Percentiles rank a stretch among this genome's conserved stretches.
These are phyloP conservation scores for Kondoa subrosea DNA, from an alignment of 768 basidiomycete genomes.

Conservation along the genomic window DNA sequence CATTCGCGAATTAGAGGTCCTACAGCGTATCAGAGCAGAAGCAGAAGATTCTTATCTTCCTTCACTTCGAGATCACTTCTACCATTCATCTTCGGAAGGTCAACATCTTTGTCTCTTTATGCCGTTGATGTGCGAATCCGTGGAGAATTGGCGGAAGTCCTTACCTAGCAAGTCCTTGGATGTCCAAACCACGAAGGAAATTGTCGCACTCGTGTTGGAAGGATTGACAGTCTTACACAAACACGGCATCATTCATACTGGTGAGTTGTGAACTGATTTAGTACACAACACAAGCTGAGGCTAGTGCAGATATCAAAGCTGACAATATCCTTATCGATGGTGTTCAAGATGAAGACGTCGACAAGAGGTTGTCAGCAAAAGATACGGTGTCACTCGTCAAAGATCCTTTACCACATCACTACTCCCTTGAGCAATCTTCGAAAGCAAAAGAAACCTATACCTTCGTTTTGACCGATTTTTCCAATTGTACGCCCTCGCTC, in stretches of 20 bases:
- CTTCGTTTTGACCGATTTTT: background rate
- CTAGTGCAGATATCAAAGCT: background rate
- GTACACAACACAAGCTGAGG: background rate
- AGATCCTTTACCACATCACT: background rate
- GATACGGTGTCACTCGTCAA: background rate
- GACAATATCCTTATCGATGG: constrained; percentile 4
- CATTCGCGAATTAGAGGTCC: background rate
- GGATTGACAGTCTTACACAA: background rate
- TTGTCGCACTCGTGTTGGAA: background rate
- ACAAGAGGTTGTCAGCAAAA: background rate
- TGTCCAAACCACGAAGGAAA: background rate
- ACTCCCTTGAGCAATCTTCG: background rate
- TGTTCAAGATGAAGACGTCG: background rate
- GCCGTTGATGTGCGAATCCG: background rate
- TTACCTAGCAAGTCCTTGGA: background rate
- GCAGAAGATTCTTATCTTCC: background rate
- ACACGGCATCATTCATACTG: background rate
- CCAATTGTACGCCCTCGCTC: background rate
- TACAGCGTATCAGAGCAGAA: background rate
- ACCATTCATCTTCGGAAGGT: background rate
- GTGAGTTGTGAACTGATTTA: background rate
- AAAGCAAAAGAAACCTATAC: background rate
- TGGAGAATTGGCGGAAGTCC: background rate
- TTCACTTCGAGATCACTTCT: background rate
- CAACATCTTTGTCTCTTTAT: background rate